Evolutionary conservation across 2,329 filamentous ascomycete species (phyloP).

Genomic region (Lecanicillium sp.): DNA sequence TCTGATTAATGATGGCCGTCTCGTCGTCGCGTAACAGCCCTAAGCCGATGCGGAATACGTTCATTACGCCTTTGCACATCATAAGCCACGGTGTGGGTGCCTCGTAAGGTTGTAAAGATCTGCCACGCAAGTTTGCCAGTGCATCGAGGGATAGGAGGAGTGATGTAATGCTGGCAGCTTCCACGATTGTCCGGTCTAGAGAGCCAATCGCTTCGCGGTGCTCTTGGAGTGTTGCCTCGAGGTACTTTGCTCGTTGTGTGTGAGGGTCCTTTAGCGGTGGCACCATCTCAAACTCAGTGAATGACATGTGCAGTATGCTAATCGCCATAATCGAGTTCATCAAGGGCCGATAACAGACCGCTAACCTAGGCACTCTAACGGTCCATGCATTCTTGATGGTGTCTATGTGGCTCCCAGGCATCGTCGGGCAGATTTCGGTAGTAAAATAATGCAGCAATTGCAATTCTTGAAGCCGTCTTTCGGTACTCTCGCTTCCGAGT

Average conservation of each 20-base stretch:
- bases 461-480: constrained; percentile 15
- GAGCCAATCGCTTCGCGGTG: constrained; percentile 11
- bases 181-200: constrained; percentile 11
- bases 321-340: constrained; percentile 16
- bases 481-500: constrained; percentile 8
- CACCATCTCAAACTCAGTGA: background rate
- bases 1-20: constrained; percentile 9
- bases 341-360: constrained; percentile 15
- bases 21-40: constrained; percentile 9
- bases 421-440: constrained; percentile 10
- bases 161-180: constrained; percentile 15
- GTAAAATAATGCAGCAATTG: constrained; percentile 15
- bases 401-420: constrained; percentile 12
- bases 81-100: constrained; percentile 17
- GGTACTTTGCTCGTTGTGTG: constrained; percentile 12
- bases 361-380: constrained; percentile 13
- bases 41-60: constrained; percentile 11
- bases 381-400: constrained; percentile 13
- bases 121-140: constrained; percentile 12
- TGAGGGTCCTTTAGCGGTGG: constrained; percentile 4
- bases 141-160: constrained; percentile 15
- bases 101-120: constrained; percentile 13
- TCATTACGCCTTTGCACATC: constrained; percentile 14
- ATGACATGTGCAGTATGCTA: constrained; percentile 12
- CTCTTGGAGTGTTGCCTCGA: constrained; percentile 13